phyloP scores from a whole-genome alignment of 2,329 filamentous ascomycete species.

The Helotiales sp. region DNA sequence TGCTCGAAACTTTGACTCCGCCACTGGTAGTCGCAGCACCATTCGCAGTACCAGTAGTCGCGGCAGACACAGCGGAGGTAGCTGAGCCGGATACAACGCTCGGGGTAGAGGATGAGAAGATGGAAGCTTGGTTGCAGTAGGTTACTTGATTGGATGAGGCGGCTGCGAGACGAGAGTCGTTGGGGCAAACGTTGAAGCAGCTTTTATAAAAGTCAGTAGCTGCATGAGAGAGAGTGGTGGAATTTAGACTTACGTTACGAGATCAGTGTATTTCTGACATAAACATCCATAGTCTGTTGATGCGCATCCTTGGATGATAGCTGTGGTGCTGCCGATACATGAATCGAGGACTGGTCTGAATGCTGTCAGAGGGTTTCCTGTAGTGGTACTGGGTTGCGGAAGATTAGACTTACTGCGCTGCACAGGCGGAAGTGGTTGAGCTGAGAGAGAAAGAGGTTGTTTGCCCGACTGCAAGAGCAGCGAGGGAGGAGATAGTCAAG shows the following conservation, averaged over 20 bases:
- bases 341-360: constrained; percentile 40
- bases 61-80: constrained; percentile 11
- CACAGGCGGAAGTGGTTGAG: constrained; percentile 29
- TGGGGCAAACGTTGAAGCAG: constrained; percentile 66
- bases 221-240: background rate
- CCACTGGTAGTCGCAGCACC: constrained; percentile 1
- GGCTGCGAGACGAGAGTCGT: constrained; percentile 37
- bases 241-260: constrained; percentile 45
- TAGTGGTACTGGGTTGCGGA: too few relatives aligned
- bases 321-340: constrained; percentile 38
- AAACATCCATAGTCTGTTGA: constrained; percentile 47
- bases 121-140: constrained; percentile 28
- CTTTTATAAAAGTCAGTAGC: constrained; percentile 29
- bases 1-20: constrained; percentile 8
- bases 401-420: too few relatives aligned
- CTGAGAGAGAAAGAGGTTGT: constrained; percentile 20
- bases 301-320: constrained; percentile 37
- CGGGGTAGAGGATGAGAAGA: constrained; percentile 23
- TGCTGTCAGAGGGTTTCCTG: too few relatives aligned
- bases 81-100: constrained; percentile 20
- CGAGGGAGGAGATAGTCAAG: constrained; percentile 28
- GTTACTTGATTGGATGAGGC: constrained; percentile 20
- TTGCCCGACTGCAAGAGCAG: constrained; percentile 32
- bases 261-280: constrained; percentile 54
- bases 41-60: constrained; percentile 5